A percentile compares a stretch with the other conserved stretches of the same genome.
These are phyloP conservation scores for Tricholoma bakamatsutake DNA, from an alignment of 768 basidiomycete genomes.

Conservation along the genomic window DNA sequence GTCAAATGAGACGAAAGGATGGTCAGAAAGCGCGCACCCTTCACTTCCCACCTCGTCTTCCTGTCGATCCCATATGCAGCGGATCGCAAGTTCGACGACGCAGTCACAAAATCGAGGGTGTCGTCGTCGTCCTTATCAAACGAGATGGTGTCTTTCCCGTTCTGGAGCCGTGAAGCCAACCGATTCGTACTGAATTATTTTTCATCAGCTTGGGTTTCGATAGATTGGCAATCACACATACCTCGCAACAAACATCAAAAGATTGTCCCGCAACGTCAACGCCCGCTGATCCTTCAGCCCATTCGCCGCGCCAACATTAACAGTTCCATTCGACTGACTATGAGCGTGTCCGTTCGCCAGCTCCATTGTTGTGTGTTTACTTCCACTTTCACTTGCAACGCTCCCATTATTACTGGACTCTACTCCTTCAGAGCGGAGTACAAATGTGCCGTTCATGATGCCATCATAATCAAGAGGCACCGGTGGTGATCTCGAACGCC, in stretches of 20 bases:
- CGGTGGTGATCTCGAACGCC: constrained; percentile 86
- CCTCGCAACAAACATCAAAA: constrained; percentile 84
- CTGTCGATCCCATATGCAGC: constrained; percentile 82
- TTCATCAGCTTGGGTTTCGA: background rate
- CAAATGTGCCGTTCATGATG: constrained; percentile 63
- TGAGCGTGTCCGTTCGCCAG: constrained; percentile 13
- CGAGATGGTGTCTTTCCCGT: constrained; percentile 65
- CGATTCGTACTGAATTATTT: constrained; percentile 59
- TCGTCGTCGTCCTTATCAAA: constrained; percentile 99
- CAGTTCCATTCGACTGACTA: constrained; percentile 21
- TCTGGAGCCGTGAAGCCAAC: constrained; percentile 60
- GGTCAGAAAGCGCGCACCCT: constrained; percentile 48
- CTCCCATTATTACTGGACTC: constrained; percentile 7
- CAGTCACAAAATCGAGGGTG: constrained; percentile 93
- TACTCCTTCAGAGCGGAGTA: constrained; percentile 26
- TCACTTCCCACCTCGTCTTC: constrained; percentile 95
- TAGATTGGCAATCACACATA: constrained; percentile 19
- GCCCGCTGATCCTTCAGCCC: constrained; percentile 79
- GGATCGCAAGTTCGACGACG: constrained; percentile 88
- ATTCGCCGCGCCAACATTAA: constrained; percentile 11
- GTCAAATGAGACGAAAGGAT: background rate
- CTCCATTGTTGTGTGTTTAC: constrained; percentile 3
- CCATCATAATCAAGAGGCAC: constrained; percentile 76
- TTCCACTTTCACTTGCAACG: constrained; percentile 3
- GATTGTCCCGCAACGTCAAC: constrained; percentile 72